Percentiles rank a stretch among this genome's conserved stretches.
Evolutionary conservation across 2,329 filamentous ascomycete genomes (phyloP).

Genomic region (Ophiostoma fasciatum): DNA sequence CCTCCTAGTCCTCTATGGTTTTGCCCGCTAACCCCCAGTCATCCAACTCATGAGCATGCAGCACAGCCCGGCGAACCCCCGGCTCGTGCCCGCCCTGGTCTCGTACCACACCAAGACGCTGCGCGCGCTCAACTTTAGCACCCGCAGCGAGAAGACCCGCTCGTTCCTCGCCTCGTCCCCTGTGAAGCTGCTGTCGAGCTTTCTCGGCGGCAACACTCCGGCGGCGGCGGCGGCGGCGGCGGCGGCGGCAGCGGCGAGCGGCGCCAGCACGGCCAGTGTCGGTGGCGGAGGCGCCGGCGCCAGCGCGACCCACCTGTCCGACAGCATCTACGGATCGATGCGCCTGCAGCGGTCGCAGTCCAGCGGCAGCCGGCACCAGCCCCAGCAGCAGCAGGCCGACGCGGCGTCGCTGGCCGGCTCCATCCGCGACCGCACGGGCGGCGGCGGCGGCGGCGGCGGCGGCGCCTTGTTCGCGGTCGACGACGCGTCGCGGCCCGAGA

Average conservation of each 20-base stretch:
- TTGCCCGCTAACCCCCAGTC: conserved; percentile 33
- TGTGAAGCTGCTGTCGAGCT: conserved; percentile 75
- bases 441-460: conserved; percentile 23
- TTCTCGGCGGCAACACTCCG: conserved; percentile 41
- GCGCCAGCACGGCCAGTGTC: not conserved
- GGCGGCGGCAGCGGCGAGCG: not conserved
- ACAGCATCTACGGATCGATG: conserved; percentile 14
- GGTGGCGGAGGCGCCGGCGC: too few species aligned
- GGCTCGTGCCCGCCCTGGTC: conserved; percentile 52
- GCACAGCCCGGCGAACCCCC: conserved; percentile 50
- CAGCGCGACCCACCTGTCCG: conserved; percentile 17
- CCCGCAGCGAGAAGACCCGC: conserved; percentile 48
- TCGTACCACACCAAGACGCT: conserved; percentile 67
- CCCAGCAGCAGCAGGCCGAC: conserved; percentile 14
- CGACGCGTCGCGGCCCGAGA: conserved; percentile 44
- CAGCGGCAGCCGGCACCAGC: conserved; percentile 23
- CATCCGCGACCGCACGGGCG: conserved; percentile 29
- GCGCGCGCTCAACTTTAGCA: conserved; percentile 49
- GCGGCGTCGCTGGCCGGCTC: conserved; percentile 38
- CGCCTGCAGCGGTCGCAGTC: conserved; percentile 7
- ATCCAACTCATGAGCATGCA: conserved; percentile 58
- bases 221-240: not conserved
- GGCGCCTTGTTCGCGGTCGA: conserved; percentile 24
- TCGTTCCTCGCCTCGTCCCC: conserved; percentile 70
- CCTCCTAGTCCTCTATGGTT: not conserved